Conservation (phyloP, 352 stramenopile species). For the Phytophthora europaea region DNA sequence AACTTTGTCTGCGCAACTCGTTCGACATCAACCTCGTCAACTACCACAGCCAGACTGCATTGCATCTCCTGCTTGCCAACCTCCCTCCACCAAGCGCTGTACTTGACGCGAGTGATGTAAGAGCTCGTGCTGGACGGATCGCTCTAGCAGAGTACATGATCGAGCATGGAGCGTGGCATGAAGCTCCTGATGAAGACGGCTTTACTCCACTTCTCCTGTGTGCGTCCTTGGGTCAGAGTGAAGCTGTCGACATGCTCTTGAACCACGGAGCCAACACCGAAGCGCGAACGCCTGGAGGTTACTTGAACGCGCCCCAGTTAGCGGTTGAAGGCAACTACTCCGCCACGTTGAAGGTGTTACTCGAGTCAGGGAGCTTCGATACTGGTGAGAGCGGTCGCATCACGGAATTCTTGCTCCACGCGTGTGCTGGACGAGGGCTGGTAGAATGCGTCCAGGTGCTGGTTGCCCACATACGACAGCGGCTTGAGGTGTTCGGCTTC, state of each 20-base stretch:
- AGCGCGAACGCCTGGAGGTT: slow-evolving; percentile 38
- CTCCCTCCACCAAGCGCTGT: slow-evolving; percentile 32
- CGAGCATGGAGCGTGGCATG: slow-evolving; percentile 86
- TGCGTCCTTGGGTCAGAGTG: slow-evolving; percentile 62
- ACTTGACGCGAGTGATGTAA: slow-evolving; percentile 13
- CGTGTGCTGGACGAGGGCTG: slow-evolving; percentile 66
- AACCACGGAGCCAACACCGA: slow-evolving; percentile 73
- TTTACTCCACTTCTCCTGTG: slow-evolving; percentile 76
- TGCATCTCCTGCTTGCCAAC: slow-evolving; percentile 83
- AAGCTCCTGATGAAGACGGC: slow-evolving; percentile 69
- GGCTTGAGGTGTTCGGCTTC: slow-evolving; percentile 36
- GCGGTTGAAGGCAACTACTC: slow-evolving; percentile 73
- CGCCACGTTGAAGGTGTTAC: slow-evolving; percentile 54
- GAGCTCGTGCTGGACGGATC: slow-evolving; percentile 51
- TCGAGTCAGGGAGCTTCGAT: slow-evolving; percentile 65
- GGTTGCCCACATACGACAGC: slow-evolving; percentile 55
- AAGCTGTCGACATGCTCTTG: slow-evolving; percentile 76
- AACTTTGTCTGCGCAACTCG: slow-evolving; percentile 79
- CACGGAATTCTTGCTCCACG: slow-evolving; percentile 69
- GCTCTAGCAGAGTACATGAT: slow-evolving; percentile 85
- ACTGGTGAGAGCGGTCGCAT: slow-evolving; percentile 39
- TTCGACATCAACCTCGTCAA: slow-evolving; percentile 85
- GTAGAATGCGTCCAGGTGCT: slow-evolving; percentile 65
- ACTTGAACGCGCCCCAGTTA: slow-evolving; percentile 62
- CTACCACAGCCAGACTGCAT: slow-evolving; percentile 56